Percentiles rank a stretch among this genome's conserved stretches.
Conservation (phyloP, 495 filamentous ascomycete genomes). For the Trichoderma gamsii region DNA sequence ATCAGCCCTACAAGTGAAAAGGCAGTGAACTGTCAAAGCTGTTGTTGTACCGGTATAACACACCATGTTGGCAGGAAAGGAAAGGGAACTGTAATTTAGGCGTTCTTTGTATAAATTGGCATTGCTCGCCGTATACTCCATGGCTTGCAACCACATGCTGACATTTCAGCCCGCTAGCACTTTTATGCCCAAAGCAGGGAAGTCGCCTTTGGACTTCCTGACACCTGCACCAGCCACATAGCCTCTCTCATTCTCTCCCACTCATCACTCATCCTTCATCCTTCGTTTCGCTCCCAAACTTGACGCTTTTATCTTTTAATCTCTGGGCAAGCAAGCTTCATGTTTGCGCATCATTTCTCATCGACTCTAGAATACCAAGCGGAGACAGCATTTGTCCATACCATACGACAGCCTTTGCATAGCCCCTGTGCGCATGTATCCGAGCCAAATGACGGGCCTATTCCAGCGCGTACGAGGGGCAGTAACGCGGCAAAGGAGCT, state of each 20-base stretch:
- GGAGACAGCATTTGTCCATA: not conserved
- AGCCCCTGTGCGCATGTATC: not conserved
- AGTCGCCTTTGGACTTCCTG: not conserved
- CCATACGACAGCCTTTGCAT: not conserved
- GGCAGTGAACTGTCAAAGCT: not conserved
- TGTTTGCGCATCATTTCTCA: not conserved
- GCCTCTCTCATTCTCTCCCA: not conserved
- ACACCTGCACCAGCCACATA: not conserved
- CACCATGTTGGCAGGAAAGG: too few relatives aligned
- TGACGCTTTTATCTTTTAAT: not conserved
- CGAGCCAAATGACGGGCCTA: not conserved
- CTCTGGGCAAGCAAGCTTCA: not conserved
- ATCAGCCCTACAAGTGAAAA: not conserved
- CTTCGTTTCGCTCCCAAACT: not conserved
- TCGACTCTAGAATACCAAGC: not conserved
- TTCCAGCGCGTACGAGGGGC: conserved; percentile 10
- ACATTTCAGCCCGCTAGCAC: not conserved
- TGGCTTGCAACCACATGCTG: not conserved
- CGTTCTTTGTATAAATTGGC: too few relatives aligned
- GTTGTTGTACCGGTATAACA: not conserved
- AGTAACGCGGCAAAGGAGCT: not conserved
- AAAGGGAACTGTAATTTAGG: too few relatives aligned
- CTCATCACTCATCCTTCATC: not conserved
- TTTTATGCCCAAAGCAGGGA: not conserved
- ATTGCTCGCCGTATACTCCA: too few relatives aligned